Base-by-base conservation (phyloP, 768 basidiomycete species). In the Tylopilus vinaceipallidus region DNA sequence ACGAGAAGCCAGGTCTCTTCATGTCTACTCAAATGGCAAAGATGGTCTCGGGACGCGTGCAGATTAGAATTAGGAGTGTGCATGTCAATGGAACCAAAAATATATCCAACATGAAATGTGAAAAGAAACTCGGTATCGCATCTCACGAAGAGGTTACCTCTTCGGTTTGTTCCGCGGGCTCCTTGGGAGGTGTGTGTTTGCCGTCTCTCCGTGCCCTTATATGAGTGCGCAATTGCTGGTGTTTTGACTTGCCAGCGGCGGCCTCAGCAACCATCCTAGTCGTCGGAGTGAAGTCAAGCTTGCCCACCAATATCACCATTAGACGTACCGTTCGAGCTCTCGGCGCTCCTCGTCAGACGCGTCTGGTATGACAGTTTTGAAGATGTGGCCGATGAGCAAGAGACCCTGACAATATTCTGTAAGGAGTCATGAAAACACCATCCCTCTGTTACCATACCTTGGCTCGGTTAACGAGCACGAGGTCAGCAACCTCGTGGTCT, bases 261-360 rank as follows among this genome's bases (percentile, higher is more conserved):
- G 90, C 91, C 65, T 91, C 89, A 3, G 91, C 89, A 6, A 93
- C 90, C 79, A 92, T 88, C 50, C 89, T 91, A 59, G 35, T 41
- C 24, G 22, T 22, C 14, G 14, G 26, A 35, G n/a, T 14, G 19
- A 47, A 40, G 19, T 61, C 34, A 56, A 42, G 7, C 29, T 35
- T 22, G 23, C 46, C 32, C 14, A 33, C 4, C 27, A 42, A 33
- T 9, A 22, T 24, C 20, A 24, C 17, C 26, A n/a, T 9, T 45
- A 13, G 6, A 65, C 83, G 23, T 59, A 91, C 88, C 93, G 75
- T 71, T 99, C 97, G 17, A 99, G 81, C 68, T 98, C 93, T 41
- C 97, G 80, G 22, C 97, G 83, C 62, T 97, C 97, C 64, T 88
- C 88, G 62, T 97, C 95, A 8, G 90, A 85, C 64, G 91, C 93